A percentile compares a stretch with the other conserved stretches of the same genome.
Evolutionary conservation across 164 flowering plant species (phyloP).

Genomic region (Houttuynia cordata): DNA sequence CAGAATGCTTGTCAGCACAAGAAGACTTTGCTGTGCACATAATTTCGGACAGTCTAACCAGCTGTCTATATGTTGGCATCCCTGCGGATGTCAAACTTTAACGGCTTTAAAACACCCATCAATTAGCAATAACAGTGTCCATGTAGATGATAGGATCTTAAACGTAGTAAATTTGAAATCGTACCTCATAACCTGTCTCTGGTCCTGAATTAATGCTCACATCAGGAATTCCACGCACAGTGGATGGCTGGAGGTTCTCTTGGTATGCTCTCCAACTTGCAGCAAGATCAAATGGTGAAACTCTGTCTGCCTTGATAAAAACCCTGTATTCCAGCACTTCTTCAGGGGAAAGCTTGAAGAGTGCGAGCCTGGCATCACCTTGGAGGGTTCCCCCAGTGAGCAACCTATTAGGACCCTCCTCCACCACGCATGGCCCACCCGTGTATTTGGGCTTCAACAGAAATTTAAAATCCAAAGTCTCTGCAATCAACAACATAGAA

Average conservation of each 20-base stretch:
- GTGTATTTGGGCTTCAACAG: constrained; percentile 71
- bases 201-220: constrained; percentile 66
- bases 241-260: constrained; percentile 80
- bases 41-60: too few species aligned
- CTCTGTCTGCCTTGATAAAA: constrained; percentile 63
- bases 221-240: constrained; percentile 94
- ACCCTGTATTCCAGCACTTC: constrained; percentile 71
- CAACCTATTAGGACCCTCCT: constrained; percentile 73
- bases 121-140: background rate
- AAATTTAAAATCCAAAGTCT: constrained; percentile 88
- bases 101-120: background rate
- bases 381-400: constrained; percentile 59
- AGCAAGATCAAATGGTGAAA: constrained; percentile 96
- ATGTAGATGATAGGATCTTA: background rate
- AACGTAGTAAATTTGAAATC: background rate
- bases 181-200: constrained; percentile 45
- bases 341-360: constrained; percentile 43
- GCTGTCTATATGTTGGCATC: too few species aligned
- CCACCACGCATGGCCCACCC: constrained; percentile 50
- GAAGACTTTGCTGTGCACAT: too few species aligned
- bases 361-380: constrained; percentile 66
- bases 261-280: constrained; percentile 97
- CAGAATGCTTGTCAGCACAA: too few species aligned
- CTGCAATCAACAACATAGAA: constrained; percentile 22
- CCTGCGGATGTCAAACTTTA: too few species aligned